Base-by-base conservation (phyloP, 2,329 filamentous ascomycete species). In the Exophiala xenobiotica region DNA sequence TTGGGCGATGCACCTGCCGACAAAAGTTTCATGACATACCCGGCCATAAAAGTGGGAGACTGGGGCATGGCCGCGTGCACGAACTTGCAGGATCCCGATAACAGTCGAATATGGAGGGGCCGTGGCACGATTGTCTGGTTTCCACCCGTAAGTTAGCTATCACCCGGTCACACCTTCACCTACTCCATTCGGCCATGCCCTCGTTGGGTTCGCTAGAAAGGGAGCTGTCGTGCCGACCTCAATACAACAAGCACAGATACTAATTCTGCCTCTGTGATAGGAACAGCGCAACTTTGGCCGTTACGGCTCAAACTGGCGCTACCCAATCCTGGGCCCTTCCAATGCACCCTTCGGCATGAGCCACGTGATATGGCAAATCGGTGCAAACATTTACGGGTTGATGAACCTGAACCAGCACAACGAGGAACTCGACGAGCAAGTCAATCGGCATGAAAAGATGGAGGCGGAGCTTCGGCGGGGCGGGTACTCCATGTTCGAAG, bases 31-130 rank as follows among this genome's bases (percentile, higher is more conserved):
- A 46, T 54, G 27, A 27, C 41, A 3, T 57, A 57, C 38, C 55
- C 55, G 4, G 54, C 22, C n/a, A 29, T 57, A 11, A 51, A 54
- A 19, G 46, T 57, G 6, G 51, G 20, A 9, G 55, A 57, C 46
- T 57, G 51, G 51, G 55, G 51, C 4, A 20, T 52, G 45, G 51
- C 48, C 14, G 55, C 52, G 33, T 57, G 48, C 27, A 57, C 55
- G 3, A 52, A 37, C 20, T 22, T 38, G 9, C 16, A 49, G 9
- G 48, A 51, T 29, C 27, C 35, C 3, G 45, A 52, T n/a, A 57
- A 57, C 22, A 54, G 51, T 31, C 9, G 19, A 4, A 40, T 27
- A 31, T 57, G 29, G 31, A 57, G 46, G 14, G 27, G 38, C 3
- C 24, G 52, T 38, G 55, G 55, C 8, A 54, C 55, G 6, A 49